Evolutionary conservation across 2,329 filamentous ascomycete genomes (phyloP).

Genomic region (Penicillium decumbens): DNA sequence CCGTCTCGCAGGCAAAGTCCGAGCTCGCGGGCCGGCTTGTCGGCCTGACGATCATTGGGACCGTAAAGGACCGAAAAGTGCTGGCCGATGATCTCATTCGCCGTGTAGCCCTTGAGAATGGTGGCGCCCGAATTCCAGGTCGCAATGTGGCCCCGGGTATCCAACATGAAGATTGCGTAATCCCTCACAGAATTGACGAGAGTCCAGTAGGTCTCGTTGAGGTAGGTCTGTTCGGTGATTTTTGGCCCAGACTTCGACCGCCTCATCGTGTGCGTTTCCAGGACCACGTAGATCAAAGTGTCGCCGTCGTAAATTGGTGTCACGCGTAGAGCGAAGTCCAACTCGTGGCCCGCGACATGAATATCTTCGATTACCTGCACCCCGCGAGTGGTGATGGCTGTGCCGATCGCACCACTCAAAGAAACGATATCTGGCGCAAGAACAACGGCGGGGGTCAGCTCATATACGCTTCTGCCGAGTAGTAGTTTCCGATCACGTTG

Average conservation of each 20-base stretch:
- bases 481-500: conserved; percentile 32
- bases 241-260: conserved; percentile 22
- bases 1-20: conserved; percentile 52
- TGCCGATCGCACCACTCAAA: conserved; percentile 35
- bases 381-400: conserved; percentile 35
- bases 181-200: conserved; percentile 59
- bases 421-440: conserved; percentile 36
- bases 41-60: conserved; percentile 46
- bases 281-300: conserved; percentile 39
- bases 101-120: conserved; percentile 53
- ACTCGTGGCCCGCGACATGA: conserved; percentile 12
- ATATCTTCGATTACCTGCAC: conserved; percentile 36
- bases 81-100: conserved; percentile 53
- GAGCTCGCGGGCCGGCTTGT: conserved; percentile 52
- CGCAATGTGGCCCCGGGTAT: conserved; percentile 51
- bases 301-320: conserved; percentile 43
- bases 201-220: conserved; percentile 56
- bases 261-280: conserved; percentile 42
- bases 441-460: conserved; percentile 34
- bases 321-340: conserved; percentile 32
- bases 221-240: conserved; percentile 44
- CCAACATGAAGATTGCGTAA: conserved; percentile 61
- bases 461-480: conserved; percentile 37
- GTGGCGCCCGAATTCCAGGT: conserved; percentile 58
- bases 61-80: conserved; percentile 58